Evolutionary conservation across 1,284 basidiomycete genomes (phyloP).

Genomic region (Trichosporon sp.): DNA sequence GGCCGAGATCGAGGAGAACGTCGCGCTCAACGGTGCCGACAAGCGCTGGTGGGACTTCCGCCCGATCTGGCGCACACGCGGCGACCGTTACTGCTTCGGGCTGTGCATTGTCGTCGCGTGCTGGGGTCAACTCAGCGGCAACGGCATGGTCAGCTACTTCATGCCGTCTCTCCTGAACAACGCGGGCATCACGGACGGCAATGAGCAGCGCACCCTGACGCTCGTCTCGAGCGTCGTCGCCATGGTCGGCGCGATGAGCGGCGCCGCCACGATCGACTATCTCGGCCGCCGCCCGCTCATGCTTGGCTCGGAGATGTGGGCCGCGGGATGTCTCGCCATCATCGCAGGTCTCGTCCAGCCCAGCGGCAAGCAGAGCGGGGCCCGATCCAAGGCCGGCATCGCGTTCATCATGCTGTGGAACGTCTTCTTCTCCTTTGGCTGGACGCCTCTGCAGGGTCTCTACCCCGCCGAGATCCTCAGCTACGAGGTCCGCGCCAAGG

Average conservation of each 20-base stretch:
- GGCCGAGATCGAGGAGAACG: conserved; percentile 56
- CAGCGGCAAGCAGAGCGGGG: conserved; percentile 17
- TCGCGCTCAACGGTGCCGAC: conserved; percentile 37
- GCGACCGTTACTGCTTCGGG: conserved; percentile 54
- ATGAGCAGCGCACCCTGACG: conserved; percentile 30
- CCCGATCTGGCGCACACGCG: conserved; percentile 53
- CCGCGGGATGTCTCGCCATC: conserved; percentile 19
- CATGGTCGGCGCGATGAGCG: conserved; percentile 31
- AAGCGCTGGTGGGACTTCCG: conserved; percentile 57
- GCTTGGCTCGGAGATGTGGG: conserved; percentile 13
- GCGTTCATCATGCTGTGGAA: conserved; percentile 24
- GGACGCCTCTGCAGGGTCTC: conserved; percentile 58
- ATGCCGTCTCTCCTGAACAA: conserved; percentile 27
- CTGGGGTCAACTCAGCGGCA: conserved; percentile 35
- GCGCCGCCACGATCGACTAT: conserved; percentile 27
- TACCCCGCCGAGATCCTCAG: conserved; percentile 58
- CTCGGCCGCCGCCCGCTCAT: conserved; percentile 34
- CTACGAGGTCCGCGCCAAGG: conserved; percentile 58
- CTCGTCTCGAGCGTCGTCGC: conserved; percentile 29
- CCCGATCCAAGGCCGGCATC: conserved; percentile 32
- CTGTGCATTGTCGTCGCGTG: conserved; percentile 53
- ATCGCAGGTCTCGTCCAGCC: conserved; percentile 29
- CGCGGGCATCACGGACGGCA: conserved; percentile 27
- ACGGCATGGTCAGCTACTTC: conserved; percentile 49
- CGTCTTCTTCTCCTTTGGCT: conserved; percentile 52